phyloP scores from a whole-genome alignment of 2,329 filamentous ascomycete species.

The Talaromyces albobiverticillius region DNA sequence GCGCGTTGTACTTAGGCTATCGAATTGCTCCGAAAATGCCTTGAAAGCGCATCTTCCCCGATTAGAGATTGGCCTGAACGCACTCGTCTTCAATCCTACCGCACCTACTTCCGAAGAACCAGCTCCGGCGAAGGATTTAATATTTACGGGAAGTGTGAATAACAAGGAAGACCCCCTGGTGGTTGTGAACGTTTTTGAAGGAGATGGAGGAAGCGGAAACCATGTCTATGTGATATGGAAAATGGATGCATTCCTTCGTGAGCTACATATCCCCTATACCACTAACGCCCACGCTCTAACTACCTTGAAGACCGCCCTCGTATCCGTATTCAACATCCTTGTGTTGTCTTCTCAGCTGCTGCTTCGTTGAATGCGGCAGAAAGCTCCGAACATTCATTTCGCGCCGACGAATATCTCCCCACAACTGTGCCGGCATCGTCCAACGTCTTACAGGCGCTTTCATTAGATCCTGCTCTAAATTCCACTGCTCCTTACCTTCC shows the following conservation, averaged over 20 bases:
- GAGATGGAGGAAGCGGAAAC: conserved; percentile 35
- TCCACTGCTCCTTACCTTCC: conserved; percentile 53
- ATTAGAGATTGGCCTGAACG: conserved; percentile 51
- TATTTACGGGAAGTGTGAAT: conserved; percentile 39
- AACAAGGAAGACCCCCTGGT: conserved; percentile 43
- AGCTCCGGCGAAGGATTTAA: conserved; percentile 38
- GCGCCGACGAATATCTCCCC: conserved; percentile 52
- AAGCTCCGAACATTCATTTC: conserved; percentile 30
- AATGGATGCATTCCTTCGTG: conserved; percentile 41
- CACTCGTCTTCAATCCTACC: conserved; percentile 41
- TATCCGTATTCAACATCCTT: conserved; percentile 54
- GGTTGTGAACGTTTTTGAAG: conserved; percentile 42
- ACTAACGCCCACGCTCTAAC: background rate
- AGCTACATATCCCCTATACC: conserved; percentile 14
- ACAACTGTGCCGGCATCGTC: conserved; percentile 54
- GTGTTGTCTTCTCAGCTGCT: conserved; percentile 53
- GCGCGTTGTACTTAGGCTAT: conserved; percentile 51
- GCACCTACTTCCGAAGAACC: conserved; percentile 41
- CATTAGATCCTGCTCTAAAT: conserved; percentile 47
- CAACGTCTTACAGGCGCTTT: conserved; percentile 57
- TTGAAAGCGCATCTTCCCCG: conserved; percentile 49
- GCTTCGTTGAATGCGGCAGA: conserved; percentile 46
- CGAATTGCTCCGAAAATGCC: conserved; percentile 46
- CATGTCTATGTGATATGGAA: conserved; percentile 47
- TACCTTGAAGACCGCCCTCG: conserved; percentile 39